Base-by-base conservation (phyloP, 495 filamentous ascomycete genomes). In the Podospora anserina region DNA sequence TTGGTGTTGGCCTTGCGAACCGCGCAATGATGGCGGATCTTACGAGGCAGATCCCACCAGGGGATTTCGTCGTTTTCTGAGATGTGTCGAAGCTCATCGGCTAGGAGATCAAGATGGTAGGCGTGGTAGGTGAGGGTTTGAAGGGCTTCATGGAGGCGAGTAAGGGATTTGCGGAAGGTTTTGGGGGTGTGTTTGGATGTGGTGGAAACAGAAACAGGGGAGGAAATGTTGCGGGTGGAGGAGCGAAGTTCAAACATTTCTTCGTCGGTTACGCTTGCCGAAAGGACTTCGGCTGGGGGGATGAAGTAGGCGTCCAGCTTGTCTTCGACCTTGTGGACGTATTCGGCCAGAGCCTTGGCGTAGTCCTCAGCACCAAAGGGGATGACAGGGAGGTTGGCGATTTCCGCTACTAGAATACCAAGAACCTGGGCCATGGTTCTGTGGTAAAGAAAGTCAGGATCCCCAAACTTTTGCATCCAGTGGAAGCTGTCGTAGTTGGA, bases 401-500 rank as follows among this genome's bases (percentile, higher is more conserved):
- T 80, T 71, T 94, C 91, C 27, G 95, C 87, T 39, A 93, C 83
- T 6, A 96, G 81, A 11, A 99, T 79, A 2, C 87, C 89, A 80
- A 91, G 88, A 64, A 98, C 79, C 73, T 96, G 88, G 4, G 92
- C 91, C 71, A 97, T 87, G 9, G 88, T 79, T 66, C 84, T 86
- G 80, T 98, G 95, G 74, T 96, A 94, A 16, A 82, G 77, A 74
- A 97, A 97, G 23, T 86, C 89, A 0, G 93, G 91, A 77, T 99
- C 95, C 9, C 90, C 91, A 76, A 86, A 92, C 34, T 85, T 86
- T 20, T 85, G 78, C 90, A 97, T 94, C 92, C 93, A 97, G 71
- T 94, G 85, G 74, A 88, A 94, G 68, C 88, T 92, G 78, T 98
- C 96, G 80, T 96, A 97, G 82, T 96, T 98, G 77, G 90, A 93